These are phyloP conservation scores for Hortaea werneckii DNA, from an alignment of 2,329 filamentous ascomycete genomes.

Conservation along the genomic window DNA sequence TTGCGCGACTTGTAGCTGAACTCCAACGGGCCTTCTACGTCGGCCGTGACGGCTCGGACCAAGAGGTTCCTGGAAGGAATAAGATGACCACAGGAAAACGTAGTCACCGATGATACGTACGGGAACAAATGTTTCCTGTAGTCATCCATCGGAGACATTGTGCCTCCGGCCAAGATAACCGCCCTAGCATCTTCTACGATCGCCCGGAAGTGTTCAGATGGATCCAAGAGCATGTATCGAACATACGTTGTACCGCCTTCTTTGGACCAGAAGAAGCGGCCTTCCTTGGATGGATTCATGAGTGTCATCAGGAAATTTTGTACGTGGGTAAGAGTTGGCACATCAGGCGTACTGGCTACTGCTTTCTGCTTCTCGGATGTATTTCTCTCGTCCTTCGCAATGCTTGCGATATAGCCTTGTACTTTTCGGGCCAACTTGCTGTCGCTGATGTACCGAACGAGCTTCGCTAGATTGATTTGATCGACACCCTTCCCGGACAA, in stretches of 20 bases:
- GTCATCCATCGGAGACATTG: slow-evolving; percentile 94
- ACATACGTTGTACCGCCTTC: slow-evolving; percentile 47
- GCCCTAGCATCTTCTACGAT: slow-evolving; percentile 76
- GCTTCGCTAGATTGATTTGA: slow-evolving; percentile 86
- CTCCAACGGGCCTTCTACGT: slow-evolving; percentile 52
- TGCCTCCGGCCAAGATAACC: slow-evolving; percentile 85
- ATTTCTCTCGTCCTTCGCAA: slow-evolving; percentile 39
- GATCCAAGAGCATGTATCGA: slow-evolving; percentile 82
- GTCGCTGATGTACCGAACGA: slow-evolving; percentile 78
- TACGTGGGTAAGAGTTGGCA: slow-evolving; percentile 51
- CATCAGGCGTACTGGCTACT: slow-evolving; percentile 5
- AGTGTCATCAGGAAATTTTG: slow-evolving; percentile 66
- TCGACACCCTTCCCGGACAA: slow-evolving; percentile 80
- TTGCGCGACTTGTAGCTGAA: slow-evolving; percentile 77
- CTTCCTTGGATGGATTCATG: slow-evolving; percentile 70
- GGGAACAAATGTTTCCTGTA: slow-evolving; percentile 82
- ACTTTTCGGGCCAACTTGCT: slow-evolving; percentile 92
- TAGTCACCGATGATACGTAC: slow-evolving; percentile 58
- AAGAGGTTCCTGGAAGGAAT: slow-evolving; percentile 74
- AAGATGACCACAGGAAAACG: slow-evolving; percentile 87
- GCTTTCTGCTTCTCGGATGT: slow-evolving; percentile 5
- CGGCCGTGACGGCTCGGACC: slow-evolving; percentile 57
- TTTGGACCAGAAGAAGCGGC: slow-evolving; percentile 48
- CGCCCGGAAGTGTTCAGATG: slow-evolving; percentile 80
- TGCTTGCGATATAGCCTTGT: slow-evolving; percentile 68